Evolutionary conservation across 208 protist genomes (phyloP), one percentile per base, ranked within the genome.

Genomic region (Angomonas ambiguus): DNA sequence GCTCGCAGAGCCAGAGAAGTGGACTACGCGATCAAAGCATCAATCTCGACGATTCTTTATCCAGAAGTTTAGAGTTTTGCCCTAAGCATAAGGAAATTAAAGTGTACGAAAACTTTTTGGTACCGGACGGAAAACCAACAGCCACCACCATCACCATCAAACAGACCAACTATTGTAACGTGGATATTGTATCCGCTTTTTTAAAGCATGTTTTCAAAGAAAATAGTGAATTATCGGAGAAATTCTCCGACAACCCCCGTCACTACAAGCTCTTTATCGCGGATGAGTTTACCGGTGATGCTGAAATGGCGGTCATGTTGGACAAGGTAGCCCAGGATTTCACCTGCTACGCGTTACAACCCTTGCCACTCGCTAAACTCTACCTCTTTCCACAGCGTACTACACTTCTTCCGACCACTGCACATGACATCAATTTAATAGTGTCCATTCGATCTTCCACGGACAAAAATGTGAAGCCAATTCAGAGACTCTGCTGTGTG

Each of bases 251-350:
- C 56, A 95, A 93, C 35, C 74, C 81, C 30, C 83, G 86, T 0
- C 68, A 85, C 38, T 95, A 95, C 67, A 91, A 90, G 65, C 63
- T 95, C 10, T 95, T 86, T 71, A 93, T 95, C 38, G 90, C 90
- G 1, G 90, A 95, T 62, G 87, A 93, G 71, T 86, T 86, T 67
- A 93, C 84, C 1, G 90, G 90, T 0, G 86, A 95, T 63, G 80
- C 90, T 56, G 90, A 95, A 61, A 88, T 95, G 84, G 80, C 79
- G 22, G 74, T 88, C 33, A 85, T 92, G 60, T 76, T 91, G 2
- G 86, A 92, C 58, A 59, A 76, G 4, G 45, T 38, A 0, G 77
- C 79, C 16, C 79, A 89, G 55, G 86, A 92, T 55, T 92, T 95
- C 57, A 71, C 80, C 0, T 93, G 85, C 69, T 95, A 91, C 76